Percentiles rank a stretch among this genome's conserved stretches.
Evolutionary conservation across 176 grass and related monocot species (phyloP).

Genomic region (Avena eriantha): DNA sequence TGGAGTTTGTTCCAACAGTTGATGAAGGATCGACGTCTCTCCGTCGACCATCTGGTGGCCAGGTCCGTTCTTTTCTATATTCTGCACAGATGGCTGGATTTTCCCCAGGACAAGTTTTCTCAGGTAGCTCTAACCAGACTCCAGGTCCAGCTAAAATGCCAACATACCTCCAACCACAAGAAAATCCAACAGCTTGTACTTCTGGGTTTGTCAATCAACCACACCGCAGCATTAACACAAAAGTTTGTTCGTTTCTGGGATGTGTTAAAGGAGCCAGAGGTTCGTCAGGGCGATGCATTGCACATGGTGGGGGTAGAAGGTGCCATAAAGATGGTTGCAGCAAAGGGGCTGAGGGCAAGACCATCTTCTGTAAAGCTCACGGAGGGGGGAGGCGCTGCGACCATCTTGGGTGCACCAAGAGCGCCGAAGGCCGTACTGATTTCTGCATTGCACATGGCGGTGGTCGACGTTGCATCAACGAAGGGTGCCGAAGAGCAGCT

Average conservation of each 20-base stretch:
- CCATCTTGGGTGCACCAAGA: constrained; percentile 74
- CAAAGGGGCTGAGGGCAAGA: constrained; percentile 86
- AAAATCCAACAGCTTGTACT: constrained; percentile 53
- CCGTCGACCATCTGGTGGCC: constrained; percentile 62
- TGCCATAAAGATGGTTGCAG: constrained; percentile 71
- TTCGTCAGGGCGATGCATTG: constrained; percentile 84
- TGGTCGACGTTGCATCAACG: constrained; percentile 64
- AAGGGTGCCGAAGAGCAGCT: constrained; percentile 60
- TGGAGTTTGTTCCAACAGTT: constrained; percentile 56
- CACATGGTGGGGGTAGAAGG: constrained; percentile 77
- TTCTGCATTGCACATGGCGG: constrained; percentile 78
- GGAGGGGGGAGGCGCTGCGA: constrained; percentile 75
- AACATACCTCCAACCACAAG: constrained; percentile 37
- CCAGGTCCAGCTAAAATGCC: constrained; percentile 3
- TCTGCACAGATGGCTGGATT: constrained; percentile 27
- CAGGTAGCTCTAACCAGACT: constrained; percentile 30
- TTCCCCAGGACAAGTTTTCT: constrained; percentile 19
- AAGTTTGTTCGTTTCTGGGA: constrained; percentile 63
- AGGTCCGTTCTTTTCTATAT: constrained; percentile 60
- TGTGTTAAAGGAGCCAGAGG: constrained; percentile 89
- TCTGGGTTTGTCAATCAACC: constrained; percentile 45
- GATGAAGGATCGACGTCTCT: constrained; percentile 90
- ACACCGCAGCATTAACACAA: constrained; percentile 52
- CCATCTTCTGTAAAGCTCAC: constrained; percentile 87
- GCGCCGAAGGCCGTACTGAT: constrained; percentile 80